Evolutionary conservation across 495 filamentous ascomycete genomes (phyloP).

Genomic region (Talaromyces trachyspermus): DNA sequence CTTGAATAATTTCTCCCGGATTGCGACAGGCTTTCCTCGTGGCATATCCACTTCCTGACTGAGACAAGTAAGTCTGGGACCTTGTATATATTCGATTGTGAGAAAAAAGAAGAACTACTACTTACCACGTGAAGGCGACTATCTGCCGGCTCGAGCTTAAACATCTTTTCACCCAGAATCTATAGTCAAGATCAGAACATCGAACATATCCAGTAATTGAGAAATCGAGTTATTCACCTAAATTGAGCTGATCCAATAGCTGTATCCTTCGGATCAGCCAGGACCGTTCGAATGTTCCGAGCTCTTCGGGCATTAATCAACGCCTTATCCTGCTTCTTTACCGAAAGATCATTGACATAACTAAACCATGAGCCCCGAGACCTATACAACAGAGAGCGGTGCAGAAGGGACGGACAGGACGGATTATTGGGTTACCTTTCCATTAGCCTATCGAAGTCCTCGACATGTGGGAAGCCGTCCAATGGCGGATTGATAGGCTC

Average conservation of each 20-base stretch:
- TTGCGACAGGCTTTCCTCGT: slow-evolving; percentile 56
- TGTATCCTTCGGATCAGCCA: slow-evolving; percentile 50
- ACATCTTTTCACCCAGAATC: slow-evolving; percentile 60
- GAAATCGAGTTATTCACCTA: slow-evolving; percentile 24
- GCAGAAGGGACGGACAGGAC: slow-evolving; percentile 5
- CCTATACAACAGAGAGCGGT: not conserved
- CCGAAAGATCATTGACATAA: slow-evolving; percentile 44
- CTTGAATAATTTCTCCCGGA: slow-evolving; percentile 50
- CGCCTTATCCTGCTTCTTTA: slow-evolving; percentile 54
- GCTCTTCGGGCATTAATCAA: slow-evolving; percentile 48
- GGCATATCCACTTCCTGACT: slow-evolving; percentile 45
- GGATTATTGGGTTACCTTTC: slow-evolving; percentile 48
- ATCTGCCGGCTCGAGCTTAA: slow-evolving; percentile 40
- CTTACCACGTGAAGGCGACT: slow-evolving; percentile 28
- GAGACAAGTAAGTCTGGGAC: not conserved
- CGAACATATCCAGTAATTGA: not conserved
- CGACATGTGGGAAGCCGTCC: slow-evolving; percentile 46
- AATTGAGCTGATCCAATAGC: slow-evolving; percentile 53
- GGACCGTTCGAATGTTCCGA: slow-evolving; percentile 45
- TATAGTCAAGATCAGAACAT: slow-evolving; percentile 11
- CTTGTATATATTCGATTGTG: too few relatives aligned
- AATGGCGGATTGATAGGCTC: slow-evolving; percentile 36
- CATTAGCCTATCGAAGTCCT: slow-evolving; percentile 47
- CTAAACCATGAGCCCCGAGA: slow-evolving; percentile 15
- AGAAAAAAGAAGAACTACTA: too few relatives aligned